Evolutionary conservation across 768 basidiomycete genomes (phyloP), one percentile per base, ranked within the genome.

Genomic region (Arthromyces matolae): DNA sequence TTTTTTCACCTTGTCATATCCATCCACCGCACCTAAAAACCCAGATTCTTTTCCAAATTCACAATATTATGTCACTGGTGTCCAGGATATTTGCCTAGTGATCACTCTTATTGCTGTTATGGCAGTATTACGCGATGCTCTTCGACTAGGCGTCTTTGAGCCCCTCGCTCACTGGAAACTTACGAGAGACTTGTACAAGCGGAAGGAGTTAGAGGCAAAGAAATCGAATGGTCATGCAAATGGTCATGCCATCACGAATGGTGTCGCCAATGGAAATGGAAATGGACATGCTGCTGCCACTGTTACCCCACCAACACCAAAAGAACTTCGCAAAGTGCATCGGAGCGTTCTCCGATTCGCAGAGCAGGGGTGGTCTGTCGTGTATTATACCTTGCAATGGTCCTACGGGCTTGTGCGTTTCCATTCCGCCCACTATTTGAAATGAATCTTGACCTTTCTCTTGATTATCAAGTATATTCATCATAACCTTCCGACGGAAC

Each of bases 291-390:
- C 37, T 49, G 64, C 52, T 56, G 52, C 61, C 27, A 46, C 37
- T 49, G 64, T 52, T 56, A 52, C 61, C 27, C 45, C 38, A 36
- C 45, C 54, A 16, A 54, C 57, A 27, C 42, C 63, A 38, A 78
- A 71, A 55, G 82, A 89, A 57, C 69, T 76, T 16, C 80, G 75
- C 43, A 77, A 73, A 55, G 71, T 89, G 49, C 80, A 85, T 50
- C 75, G 86, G 60, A 84, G 81, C 51, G 83, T 93, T 33, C 64
- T 89, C 36, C 76, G 96, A 57, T 98, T 98, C 61, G 90, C 92
- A 3, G 96, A 99, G 65, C 96, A 99, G 68, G 89, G 92, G 47
- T 98, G 93, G 90, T 82, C 81, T 28, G 75, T 84, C 36, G 66
- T 90, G 40, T 98, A 95, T 66, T 93, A 89, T 61, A 70, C 80